Percentiles rank a stretch among this genome's conserved stretches.
Evolutionary conservation across 768 basidiomycete genomes (phyloP).

Genomic region (Macrocybe gigantea): DNA sequence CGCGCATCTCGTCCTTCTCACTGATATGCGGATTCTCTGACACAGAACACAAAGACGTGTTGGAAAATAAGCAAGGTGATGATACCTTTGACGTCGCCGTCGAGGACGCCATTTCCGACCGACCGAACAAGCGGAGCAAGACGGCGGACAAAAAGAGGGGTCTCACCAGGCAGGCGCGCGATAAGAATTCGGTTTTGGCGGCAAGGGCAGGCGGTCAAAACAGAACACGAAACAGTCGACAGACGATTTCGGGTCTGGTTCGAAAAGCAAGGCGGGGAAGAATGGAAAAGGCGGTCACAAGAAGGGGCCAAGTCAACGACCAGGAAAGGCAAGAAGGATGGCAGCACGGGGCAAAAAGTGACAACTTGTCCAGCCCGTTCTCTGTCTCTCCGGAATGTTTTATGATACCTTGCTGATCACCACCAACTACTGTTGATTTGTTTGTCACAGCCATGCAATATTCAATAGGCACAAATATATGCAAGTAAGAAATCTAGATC

Average conservation of each 20-base stretch:
- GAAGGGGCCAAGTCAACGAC: constrained; percentile 37
- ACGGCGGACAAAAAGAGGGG: constrained; percentile 26
- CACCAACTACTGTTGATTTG: too few species aligned
- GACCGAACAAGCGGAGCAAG: constrained; percentile 49
- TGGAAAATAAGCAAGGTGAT: constrained; percentile 60
- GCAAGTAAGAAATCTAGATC: too few species aligned
- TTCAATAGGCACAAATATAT: too few species aligned
- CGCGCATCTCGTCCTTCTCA: background rate
- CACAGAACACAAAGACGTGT: constrained; percentile 78
- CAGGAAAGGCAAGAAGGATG: constrained; percentile 55
- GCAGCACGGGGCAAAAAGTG: constrained; percentile 32
- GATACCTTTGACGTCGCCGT: constrained; percentile 86
- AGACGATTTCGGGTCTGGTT: constrained; percentile 55
- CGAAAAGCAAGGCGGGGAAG: constrained; percentile 27
- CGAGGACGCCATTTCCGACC: constrained; percentile 81
- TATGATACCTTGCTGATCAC: too few species aligned
- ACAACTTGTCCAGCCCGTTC: background rate
- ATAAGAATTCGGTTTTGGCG: constrained; percentile 79
- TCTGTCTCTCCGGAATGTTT: too few species aligned
- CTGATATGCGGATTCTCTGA: background rate
- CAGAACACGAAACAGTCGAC: constrained; percentile 80
- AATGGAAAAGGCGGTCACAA: constrained; percentile 18
- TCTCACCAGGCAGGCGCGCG: constrained; percentile 55
- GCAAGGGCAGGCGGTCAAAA: constrained; percentile 64
- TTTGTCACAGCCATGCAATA: too few species aligned